A percentile compares a stretch with the other conserved stretches of the same genome.
Evolutionary conservation across 129 eudicot species (phyloP).

Genomic region (Tagetes patula): DNA sequence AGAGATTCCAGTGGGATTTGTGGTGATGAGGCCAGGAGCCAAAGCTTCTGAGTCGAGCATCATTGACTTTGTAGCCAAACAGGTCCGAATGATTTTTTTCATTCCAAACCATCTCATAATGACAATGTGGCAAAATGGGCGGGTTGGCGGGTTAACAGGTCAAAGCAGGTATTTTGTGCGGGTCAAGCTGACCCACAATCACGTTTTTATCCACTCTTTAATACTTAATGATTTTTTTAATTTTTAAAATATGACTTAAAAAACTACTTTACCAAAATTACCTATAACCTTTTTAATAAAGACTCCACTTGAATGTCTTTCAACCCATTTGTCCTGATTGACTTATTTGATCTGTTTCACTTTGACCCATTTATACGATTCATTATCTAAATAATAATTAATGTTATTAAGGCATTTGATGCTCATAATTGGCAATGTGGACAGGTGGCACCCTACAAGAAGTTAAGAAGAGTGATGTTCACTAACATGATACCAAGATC

Average conservation of each 20-base stretch:
- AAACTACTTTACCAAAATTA: background rate
- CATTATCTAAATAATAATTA: background rate
- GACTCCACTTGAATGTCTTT: background rate
- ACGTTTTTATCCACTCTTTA: background rate
- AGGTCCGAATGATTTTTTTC: slow-evolving; percentile 38
- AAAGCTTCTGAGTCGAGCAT: slow-evolving; percentile 45
- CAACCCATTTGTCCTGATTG: background rate
- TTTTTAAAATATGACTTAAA: background rate
- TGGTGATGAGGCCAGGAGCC: slow-evolving; percentile 51
- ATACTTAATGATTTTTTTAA: background rate
- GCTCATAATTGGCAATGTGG: slow-evolving; percentile 15
- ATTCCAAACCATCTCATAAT: background rate
- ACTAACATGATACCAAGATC: slow-evolving; percentile 68
- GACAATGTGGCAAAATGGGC: background rate
- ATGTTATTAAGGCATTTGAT: background rate
- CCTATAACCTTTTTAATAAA: background rate
- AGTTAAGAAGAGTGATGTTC: slow-evolving; percentile 70
- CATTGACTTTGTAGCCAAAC: slow-evolving; percentile 70
- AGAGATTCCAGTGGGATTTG: slow-evolving; percentile 89
- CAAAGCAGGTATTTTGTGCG: background rate
- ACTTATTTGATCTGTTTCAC: background rate
- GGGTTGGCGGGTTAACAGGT: background rate
- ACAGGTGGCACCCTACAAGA: slow-evolving; percentile 95
- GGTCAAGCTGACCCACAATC: background rate
- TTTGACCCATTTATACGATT: background rate